Conservation (phyloP, 208 protist species). For the Wallacemonas collosoma region DNA sequence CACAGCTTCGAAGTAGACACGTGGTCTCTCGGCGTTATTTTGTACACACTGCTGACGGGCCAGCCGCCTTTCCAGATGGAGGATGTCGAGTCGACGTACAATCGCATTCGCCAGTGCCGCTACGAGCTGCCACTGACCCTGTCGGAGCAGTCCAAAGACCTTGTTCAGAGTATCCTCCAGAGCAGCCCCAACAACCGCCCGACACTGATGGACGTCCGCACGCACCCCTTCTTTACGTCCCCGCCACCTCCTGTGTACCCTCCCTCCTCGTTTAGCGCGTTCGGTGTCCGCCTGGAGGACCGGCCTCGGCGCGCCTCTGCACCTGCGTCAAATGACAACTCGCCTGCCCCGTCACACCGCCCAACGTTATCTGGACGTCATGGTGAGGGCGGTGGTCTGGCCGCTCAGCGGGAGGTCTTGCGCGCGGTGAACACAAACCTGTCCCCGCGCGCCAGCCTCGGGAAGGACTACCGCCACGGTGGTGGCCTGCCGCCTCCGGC, state of each 20-base stretch:
- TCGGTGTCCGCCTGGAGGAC: constrained; percentile 30
- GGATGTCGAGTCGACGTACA: constrained; percentile 96
- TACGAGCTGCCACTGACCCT: constrained; percentile 93
- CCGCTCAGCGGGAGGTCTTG: constrained; percentile 47
- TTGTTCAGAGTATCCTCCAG: constrained; percentile 93
- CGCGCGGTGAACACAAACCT: constrained; percentile 53
- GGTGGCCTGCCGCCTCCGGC: background rate
- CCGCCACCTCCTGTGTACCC: constrained; percentile 50
- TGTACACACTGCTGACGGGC: constrained; percentile 98
- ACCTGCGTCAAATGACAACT: background rate
- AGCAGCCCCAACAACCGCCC: constrained; percentile 80
- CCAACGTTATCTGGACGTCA: background rate
- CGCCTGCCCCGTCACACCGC: constrained; percentile 3
- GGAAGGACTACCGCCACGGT: constrained; percentile 7
- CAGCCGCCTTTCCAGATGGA: constrained; percentile 98
- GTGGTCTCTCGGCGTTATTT: constrained; percentile 98
- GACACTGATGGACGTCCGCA: constrained; percentile 85
- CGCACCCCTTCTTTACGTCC: constrained; percentile 87
- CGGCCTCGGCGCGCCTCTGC: constrained; percentile 22
- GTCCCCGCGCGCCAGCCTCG: constrained; percentile 13
- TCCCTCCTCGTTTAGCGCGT: constrained; percentile 54
- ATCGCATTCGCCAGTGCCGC: constrained; percentile 90
- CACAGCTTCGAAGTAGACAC: constrained; percentile 98
- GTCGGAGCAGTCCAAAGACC: constrained; percentile 72
- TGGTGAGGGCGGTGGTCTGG: background rate